Conservation (phyloP, 75 land plant species). For the Picea sitchensis region DNA sequence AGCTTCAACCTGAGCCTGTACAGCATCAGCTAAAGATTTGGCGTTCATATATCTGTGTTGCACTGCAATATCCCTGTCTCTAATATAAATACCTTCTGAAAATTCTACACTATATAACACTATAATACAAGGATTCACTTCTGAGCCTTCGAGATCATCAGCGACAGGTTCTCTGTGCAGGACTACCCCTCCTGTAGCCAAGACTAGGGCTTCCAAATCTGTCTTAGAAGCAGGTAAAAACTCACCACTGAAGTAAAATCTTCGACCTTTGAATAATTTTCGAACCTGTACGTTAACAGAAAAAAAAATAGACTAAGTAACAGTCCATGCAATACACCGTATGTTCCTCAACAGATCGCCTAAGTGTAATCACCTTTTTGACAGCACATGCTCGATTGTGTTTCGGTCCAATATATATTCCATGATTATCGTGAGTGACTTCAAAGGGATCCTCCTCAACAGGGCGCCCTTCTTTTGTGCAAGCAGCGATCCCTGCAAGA, state of each 20-base stretch:
- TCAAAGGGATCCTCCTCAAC: slow-evolving; percentile 64
- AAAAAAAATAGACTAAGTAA: background rate
- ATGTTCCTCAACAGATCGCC: background rate
- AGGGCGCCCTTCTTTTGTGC: slow-evolving; percentile 32
- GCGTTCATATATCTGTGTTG: no score
- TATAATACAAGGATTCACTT: no score
- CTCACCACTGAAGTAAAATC: slow-evolving; percentile 59
- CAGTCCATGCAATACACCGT: background rate
- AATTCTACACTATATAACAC: no score
- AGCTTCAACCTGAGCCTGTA: no score
- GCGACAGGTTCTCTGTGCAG: slow-evolving; percentile 65
- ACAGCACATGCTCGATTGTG: slow-evolving; percentile 42
- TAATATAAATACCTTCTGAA: no score
- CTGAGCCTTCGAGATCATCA: slow-evolving; percentile 2
- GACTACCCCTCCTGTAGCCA: slow-evolving; percentile 64
- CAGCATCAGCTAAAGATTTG: no score
- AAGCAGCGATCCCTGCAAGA: slow-evolving; percentile 65
- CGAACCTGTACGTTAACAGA: slow-evolving; percentile 44
- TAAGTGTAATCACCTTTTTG: slow-evolving; percentile 43
- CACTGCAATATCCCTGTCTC: no score
- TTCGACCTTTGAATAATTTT: slow-evolving; percentile 56
- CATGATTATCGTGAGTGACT: slow-evolving; percentile 56
- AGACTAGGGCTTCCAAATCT: slow-evolving; percentile 61
- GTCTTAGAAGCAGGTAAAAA: slow-evolving; percentile 51
- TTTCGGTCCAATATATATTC: slow-evolving; percentile 53